Evolutionary conservation across 176 grass and related monocot species (phyloP).

Genomic region (Zea luxurians): DNA sequence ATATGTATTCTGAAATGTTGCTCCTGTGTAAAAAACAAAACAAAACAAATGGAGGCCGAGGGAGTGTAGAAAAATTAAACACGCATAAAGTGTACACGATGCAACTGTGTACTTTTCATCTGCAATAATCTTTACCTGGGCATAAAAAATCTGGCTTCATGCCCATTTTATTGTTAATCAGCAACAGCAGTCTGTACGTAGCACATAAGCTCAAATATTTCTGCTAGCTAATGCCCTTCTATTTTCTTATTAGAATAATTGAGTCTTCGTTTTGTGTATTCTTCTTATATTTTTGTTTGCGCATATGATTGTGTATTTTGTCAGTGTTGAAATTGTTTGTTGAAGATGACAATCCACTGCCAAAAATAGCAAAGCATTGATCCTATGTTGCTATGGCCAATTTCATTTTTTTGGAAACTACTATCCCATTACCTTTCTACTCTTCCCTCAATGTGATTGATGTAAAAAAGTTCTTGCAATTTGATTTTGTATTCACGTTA

Average conservation of each 20-base stretch:
- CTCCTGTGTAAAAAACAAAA: background rate
- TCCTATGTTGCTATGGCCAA: background rate
- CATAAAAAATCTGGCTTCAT: background rate
- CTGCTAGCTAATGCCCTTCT: background rate
- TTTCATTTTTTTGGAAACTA: constrained; percentile 15
- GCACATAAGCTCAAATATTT: background rate
- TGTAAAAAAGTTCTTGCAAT: constrained; percentile 12
- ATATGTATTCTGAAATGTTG: background rate
- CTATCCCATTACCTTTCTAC: background rate
- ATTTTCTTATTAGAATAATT: background rate
- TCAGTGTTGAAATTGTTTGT: background rate
- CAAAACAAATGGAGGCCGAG: background rate
- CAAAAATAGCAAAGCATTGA: background rate
- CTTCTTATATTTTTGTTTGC: background rate
- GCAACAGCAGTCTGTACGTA: background rate
- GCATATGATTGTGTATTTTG: background rate
- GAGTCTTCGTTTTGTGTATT: background rate
- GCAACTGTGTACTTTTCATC: background rate
- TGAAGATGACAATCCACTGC: background rate
- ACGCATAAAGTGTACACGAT: background rate
- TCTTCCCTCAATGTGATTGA: constrained; percentile 19
- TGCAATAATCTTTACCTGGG: background rate
- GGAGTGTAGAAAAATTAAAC: constrained; percentile 5
- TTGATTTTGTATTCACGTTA: constrained; percentile 18
- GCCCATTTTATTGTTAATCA: constrained; percentile 12